Evolutionary conservation across 768 basidiomycete species (phyloP).

Genomic region (Suillus occidentalis): DNA sequence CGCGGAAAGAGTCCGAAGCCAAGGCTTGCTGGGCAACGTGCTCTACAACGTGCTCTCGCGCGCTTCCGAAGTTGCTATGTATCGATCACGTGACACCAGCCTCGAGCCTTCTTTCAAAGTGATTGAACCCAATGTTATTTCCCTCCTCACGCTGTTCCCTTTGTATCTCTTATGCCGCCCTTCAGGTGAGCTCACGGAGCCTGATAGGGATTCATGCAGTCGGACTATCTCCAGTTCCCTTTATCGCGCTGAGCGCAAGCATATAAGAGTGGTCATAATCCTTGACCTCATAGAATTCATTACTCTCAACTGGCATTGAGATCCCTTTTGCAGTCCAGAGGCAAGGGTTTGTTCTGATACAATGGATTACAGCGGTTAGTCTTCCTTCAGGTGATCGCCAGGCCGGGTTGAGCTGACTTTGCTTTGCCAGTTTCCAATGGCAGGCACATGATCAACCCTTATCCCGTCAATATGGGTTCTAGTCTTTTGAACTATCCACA

Average conservation of each 20-base stretch:
- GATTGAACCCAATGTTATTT: not conserved
- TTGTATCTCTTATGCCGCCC: conserved; percentile 20
- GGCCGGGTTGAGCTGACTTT: not conserved
- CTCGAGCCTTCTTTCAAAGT: conserved; percentile 3
- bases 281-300: not conserved
- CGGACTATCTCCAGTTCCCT: not conserved
- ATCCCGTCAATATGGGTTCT: not conserved
- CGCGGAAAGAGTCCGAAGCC: not conserved
- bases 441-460: not conserved
- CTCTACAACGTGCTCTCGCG: conserved; percentile 25
- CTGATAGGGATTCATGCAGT: not conserved
- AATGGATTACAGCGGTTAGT: not conserved
- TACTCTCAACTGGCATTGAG: not conserved
- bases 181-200: conserved; percentile 14
- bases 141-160: conserved; percentile 9
- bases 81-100: conserved; percentile 18
- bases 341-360: not conserved
- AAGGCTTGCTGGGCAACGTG: not conserved
- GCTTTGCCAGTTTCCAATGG: not conserved
- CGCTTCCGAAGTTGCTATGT: conserved; percentile 27
- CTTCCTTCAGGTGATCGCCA: not conserved
- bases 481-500: not conserved
- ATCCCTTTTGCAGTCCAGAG: not conserved
- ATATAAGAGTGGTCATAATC: not conserved
- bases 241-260: not conserved